Evolutionary conservation across 257 asterid genomes (phyloP).

Genomic region (Sherardia arvensis): DNA sequence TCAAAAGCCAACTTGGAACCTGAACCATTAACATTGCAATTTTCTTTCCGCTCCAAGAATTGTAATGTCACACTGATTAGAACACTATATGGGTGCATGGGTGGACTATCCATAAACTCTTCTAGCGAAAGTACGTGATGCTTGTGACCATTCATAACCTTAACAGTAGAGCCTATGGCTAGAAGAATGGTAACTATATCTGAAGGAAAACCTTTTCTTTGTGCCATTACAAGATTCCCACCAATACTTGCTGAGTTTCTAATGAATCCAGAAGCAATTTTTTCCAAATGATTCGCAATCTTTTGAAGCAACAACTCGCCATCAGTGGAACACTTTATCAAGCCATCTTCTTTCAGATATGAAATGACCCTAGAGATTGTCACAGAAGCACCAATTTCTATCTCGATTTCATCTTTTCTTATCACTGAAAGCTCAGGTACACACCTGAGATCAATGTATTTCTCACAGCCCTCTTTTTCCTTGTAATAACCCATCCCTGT

Average conservation of each 20-base stretch:
- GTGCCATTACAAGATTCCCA: constrained; percentile 66
- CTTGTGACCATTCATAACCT: constrained; percentile 22
- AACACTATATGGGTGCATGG: constrained; percentile 30
- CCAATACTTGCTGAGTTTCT: constrained; percentile 58
- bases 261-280: constrained; percentile 42
- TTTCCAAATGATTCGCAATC: constrained; percentile 54
- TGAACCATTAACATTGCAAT: constrained; percentile 8
- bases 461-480: constrained; percentile 32
- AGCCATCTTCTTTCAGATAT: constrained; percentile 27
- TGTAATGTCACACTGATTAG: constrained; percentile 51
- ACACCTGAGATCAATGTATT: constrained; percentile 47
- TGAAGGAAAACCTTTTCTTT: constrained; percentile 49
- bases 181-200: constrained; percentile 55
- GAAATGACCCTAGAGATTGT: constrained; percentile 41
- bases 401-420: constrained; percentile 26
- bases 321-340: constrained; percentile 10
- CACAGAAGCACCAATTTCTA: constrained; percentile 55
- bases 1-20: constrained; percentile 34
- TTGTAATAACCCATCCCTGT: constrained; percentile 56
- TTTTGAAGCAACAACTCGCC: constrained; percentile 25
- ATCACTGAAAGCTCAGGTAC: constrained; percentile 41
- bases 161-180: constrained; percentile 35
- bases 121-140: constrained; percentile 33
- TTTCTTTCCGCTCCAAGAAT: constrained; percentile 16
- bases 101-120: constrained; percentile 41